Evolutionary conservation across 768 basidiomycete species (phyloP), one percentile per base, ranked within the genome.

Genomic region (Tulasnella sp.): DNA sequence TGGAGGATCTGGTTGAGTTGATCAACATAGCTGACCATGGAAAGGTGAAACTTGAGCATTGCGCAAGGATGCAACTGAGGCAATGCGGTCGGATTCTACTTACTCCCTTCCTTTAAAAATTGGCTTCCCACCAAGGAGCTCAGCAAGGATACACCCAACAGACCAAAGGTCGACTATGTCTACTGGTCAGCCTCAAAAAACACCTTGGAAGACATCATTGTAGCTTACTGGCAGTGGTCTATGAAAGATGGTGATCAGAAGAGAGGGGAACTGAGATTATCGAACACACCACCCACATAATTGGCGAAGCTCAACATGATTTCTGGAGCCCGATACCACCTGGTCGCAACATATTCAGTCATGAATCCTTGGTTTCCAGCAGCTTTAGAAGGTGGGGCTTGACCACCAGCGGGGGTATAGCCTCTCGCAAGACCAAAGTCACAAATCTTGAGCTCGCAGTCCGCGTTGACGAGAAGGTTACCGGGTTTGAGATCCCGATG

Each of bases 291-390:
- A 74, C 87, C 70, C 65, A 92, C 92, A 67, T 92, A 92, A 74
- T 92, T 92, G 21, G 89, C 89, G 65, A 92, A 94, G 74, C 90
- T 92, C 66, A 98, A 70, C 96, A 98, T 99, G 72, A 98, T 99
- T 74, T 99, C 96, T 0, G 96, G 94, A 21, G 94, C 94, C 34
- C 94, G 78, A 70, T 99, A 99, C 94, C 94, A 98, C 59, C 94
- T 79, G 7, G 94, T 99, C n/a, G 94, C 94, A 30, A 98, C 87
- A 70, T 94, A 98, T 73, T 98, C 96, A 0, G 96, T 98, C 94
- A 98, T 97, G 73, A 98, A 97, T 0, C 94, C 94, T 67, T 85
- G 86, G 66, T 87, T 87, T 38, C 54, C 57, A 21, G 85, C 82
- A 0, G 83, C 78, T 63, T 78, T 82, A 53, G 81, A 84, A n/a